Evolutionary conservation across 1,139 yeast genomes (phyloP).

Genomic region (Nakaseomyces nivariensis): DNA sequence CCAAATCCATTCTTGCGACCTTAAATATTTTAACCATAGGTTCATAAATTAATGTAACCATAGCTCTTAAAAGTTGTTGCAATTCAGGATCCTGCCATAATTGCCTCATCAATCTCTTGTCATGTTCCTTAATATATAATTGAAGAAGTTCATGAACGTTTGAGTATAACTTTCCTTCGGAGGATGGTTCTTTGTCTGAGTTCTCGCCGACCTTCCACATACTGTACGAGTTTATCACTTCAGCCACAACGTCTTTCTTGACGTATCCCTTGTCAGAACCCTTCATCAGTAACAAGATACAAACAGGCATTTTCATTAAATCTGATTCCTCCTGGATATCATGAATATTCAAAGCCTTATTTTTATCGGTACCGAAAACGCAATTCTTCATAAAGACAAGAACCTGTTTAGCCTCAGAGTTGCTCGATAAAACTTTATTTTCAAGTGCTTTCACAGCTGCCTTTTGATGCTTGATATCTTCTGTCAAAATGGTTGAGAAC

Average conservation of each 20-base stretch:
- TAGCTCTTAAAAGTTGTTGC: constrained; percentile 57
- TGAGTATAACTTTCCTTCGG: constrained; percentile 26
- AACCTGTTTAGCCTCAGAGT: constrained; percentile 23
- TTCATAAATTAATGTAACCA: constrained; percentile 70
- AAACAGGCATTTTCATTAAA: constrained; percentile 30
- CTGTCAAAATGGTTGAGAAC: constrained; percentile 64
- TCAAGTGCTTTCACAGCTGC: constrained; percentile 44
- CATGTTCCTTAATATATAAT: constrained; percentile 57
- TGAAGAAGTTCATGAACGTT: constrained; percentile 54
- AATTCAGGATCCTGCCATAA: constrained; percentile 82
- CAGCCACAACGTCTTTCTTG: constrained; percentile 18
- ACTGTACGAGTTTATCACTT: constrained; percentile 25
- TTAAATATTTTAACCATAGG: constrained; percentile 73
- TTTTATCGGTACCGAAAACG: constrained; percentile 28
- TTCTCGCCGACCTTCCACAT: constrained; percentile 32
- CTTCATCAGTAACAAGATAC: constrained; percentile 27
- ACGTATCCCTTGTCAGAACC: constrained; percentile 15
- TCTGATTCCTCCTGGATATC: constrained; percentile 32
- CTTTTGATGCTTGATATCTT: constrained; percentile 63
- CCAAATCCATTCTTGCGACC: constrained; percentile 65
- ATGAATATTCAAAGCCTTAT: constrained; percentile 24
- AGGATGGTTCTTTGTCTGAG: constrained; percentile 9
- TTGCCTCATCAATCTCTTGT: constrained; percentile 62
- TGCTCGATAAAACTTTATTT: constrained; percentile 29
- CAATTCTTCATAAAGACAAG: constrained; percentile 22